Evolutionary conservation across 2,329 filamentous ascomycete genomes (phyloP).

Genomic region (Tolypocladium amazonense): DNA sequence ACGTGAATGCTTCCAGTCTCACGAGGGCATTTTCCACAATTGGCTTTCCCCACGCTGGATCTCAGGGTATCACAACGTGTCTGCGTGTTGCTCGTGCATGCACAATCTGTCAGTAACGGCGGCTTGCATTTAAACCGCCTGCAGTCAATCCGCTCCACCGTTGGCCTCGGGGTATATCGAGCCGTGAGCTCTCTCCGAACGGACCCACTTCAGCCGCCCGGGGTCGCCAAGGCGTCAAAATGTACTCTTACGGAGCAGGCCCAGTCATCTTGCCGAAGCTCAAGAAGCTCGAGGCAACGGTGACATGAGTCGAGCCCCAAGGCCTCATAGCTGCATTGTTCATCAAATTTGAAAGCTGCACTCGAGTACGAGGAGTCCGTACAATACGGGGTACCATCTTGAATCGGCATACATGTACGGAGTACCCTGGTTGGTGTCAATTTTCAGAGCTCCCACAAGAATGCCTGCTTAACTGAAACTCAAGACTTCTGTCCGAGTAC

Average conservation of each 20-base stretch:
- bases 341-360: background rate
- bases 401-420: too few species aligned
- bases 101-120: background rate
- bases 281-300: background rate
- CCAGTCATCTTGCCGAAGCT: background rate
- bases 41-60: background rate
- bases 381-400: background rate
- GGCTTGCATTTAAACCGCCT: background rate
- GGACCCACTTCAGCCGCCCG: background rate
- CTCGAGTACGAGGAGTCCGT: too few species aligned
- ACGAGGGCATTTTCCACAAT: background rate
- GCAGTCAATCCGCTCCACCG: background rate
- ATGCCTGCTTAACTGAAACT: background rate
- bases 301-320: background rate
- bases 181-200: background rate
- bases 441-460: background rate
- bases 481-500: too few species aligned
- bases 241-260: background rate
- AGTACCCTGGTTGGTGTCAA: background rate
- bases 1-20: background rate
- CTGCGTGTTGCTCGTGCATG: background rate
- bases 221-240: background rate
- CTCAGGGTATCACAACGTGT: background rate
- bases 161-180: background rate
- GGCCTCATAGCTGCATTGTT: background rate